These are phyloP conservation scores for Massarina eburnea DNA, from an alignment of 2,329 filamentous ascomycete species.

Conservation along the genomic window DNA sequence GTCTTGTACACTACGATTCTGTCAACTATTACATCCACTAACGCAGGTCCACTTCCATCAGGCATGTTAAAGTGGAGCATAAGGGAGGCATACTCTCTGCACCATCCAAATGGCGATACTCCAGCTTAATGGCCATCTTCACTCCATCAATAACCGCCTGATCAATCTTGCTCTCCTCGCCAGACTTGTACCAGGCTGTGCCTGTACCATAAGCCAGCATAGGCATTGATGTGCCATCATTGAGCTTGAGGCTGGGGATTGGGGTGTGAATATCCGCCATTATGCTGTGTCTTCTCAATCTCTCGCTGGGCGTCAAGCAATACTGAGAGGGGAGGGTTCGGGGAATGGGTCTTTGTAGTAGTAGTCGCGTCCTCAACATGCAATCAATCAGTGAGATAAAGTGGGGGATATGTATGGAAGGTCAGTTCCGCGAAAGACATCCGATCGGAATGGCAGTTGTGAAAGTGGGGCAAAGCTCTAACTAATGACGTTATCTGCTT, in stretches of 20 bases:
- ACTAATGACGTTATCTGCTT: not conserved
- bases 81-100: constrained; percentile 60
- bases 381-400: not conserved
- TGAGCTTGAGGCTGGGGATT: constrained; percentile 67
- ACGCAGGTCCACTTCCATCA: no score
- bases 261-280: constrained; percentile 49
- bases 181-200: constrained; percentile 64
- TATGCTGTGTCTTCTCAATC: no score
- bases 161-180: constrained; percentile 56
- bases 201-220: constrained; percentile 73
- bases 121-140: constrained; percentile 67
- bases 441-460: not conserved
- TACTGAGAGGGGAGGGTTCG: no score
- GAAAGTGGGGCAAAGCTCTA: not conserved
- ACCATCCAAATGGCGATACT: constrained; percentile 73
- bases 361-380: not conserved
- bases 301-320: no score
- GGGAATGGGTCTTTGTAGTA: no score
- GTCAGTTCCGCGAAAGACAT: not conserved
- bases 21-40: no score
- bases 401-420: no score
- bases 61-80: no score
- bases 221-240: constrained; percentile 73
- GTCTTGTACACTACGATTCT: constrained; percentile 50
- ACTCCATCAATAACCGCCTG: constrained; percentile 57